These are phyloP conservation scores for Malassezia psittaci DNA, from an alignment of 1,284 basidiomycete genomes.

Conservation along the genomic window DNA sequence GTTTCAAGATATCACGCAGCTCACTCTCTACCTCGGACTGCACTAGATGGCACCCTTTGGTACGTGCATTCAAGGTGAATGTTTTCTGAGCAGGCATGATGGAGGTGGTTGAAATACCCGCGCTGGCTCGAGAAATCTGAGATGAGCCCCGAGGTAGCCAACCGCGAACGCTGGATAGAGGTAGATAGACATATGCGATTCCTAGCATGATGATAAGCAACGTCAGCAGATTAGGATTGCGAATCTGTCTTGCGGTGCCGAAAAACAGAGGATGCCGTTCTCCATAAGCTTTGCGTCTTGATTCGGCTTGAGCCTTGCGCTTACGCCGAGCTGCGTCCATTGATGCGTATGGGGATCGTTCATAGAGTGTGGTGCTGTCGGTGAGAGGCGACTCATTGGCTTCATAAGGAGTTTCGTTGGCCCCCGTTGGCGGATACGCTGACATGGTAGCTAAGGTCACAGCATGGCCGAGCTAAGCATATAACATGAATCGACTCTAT, in stretches of 20 bases:
- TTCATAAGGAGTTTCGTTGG: neutral
- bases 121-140: neutral
- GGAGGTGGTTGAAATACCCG: neutral
- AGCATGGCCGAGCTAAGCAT: no score
- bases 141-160: neutral
- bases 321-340: constrained; percentile 2
- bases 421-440: neutral
- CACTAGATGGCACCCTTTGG: constrained; percentile 65
- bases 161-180: neutral
- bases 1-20: constrained; percentile 60
- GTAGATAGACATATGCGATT: constrained; percentile 1
- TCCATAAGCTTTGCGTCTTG: constrained; percentile 6
- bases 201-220: constrained; percentile 4
- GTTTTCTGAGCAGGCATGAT: constrained; percentile 84
- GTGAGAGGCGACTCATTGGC: constrained; percentile 7
- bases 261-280: constrained; percentile 7
- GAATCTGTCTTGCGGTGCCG: constrained; percentile 8
- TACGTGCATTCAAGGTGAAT: constrained; percentile 54
- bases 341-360: constrained; percentile 6
- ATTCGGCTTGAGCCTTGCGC: neutral
- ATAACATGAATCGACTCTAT: neutral
- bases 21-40: constrained; percentile 59
- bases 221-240: constrained; percentile 6
- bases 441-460: neutral
- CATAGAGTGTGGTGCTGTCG: constrained; percentile 11